phyloP scores from a whole-genome alignment of 768 basidiomycete species.

The Pisolithus microcarpus region DNA sequence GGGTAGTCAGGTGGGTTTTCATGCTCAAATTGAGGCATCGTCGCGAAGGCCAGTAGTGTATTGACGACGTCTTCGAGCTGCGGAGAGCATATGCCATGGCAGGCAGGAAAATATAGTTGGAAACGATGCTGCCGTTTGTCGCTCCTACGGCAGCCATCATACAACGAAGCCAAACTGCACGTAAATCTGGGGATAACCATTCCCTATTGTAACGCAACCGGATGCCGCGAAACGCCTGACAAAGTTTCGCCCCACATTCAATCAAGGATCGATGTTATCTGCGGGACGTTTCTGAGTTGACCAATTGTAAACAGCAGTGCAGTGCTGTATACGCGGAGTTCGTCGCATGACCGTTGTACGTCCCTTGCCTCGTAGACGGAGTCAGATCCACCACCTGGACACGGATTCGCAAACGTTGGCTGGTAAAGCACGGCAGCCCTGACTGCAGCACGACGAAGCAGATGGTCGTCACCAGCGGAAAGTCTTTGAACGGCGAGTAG shows the following conservation, averaged over 20 bases:
- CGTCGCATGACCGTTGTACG: background rate
- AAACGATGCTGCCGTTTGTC: slow-evolving; percentile 7
- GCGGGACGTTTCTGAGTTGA: background rate
- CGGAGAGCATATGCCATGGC: slow-evolving; percentile 25
- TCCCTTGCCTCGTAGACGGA: slow-evolving; percentile 7
- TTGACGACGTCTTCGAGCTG: slow-evolving; percentile 13
- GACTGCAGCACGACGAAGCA: slow-evolving; percentile 14
- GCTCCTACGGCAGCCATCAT: slow-evolving; percentile 18
- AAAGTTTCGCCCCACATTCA: slow-evolving; percentile 2
- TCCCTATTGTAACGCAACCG: slow-evolving; percentile 18
- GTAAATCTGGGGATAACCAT: slow-evolving; percentile 21
- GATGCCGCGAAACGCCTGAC: background rate
- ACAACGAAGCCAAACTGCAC: slow-evolving; percentile 22
- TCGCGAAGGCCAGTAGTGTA: slow-evolving; percentile 27
- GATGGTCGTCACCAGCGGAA: slow-evolving; percentile 4
- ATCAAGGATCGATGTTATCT: slow-evolving; percentile 3
- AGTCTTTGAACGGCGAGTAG: background rate
- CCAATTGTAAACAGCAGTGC: slow-evolving; percentile 6
- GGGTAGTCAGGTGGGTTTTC: slow-evolving; percentile 13
- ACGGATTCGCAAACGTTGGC: background rate
- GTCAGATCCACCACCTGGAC: background rate
- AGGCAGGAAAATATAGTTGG: slow-evolving; percentile 27
- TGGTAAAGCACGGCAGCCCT: slow-evolving; percentile 13
- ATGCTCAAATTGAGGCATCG: slow-evolving; percentile 3
- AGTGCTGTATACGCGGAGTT: slow-evolving; percentile 13